Evolutionary conservation across 805 yeast species (phyloP).

Genomic region (Trichomonascus vanleenenianus): DNA sequence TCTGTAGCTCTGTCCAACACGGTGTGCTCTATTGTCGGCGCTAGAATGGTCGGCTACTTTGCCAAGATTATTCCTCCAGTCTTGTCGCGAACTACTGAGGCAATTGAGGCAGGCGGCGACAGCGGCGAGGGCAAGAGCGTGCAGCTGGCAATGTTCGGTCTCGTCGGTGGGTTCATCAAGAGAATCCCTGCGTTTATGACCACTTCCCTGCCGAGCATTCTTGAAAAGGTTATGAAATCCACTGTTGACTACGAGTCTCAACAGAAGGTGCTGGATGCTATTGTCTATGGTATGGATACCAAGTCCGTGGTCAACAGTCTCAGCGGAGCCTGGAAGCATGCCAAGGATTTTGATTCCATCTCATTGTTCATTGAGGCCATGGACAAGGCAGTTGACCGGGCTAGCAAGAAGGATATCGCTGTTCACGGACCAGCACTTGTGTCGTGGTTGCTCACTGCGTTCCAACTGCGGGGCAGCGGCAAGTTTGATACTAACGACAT

Average conservation of each 20-base stretch:
- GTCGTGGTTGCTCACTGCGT: conserved; percentile 57
- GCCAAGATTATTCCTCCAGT: conserved; percentile 78
- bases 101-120: conserved; percentile 23
- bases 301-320: conserved; percentile 55
- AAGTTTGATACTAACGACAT: conserved; percentile 64
- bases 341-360: conserved; percentile 35
- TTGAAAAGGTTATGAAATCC: conserved; percentile 40
- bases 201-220: conserved; percentile 56
- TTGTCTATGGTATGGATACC: conserved; percentile 61
- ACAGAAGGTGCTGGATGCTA: conserved; percentile 38
- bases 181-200: conserved; percentile 80
- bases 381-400: conserved; percentile 54
- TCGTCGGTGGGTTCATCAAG: conserved; percentile 67
- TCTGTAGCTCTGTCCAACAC: conserved; percentile 66
- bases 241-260: conserved; percentile 52
- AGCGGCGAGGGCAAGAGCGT: conserved; percentile 31
- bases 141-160: conserved; percentile 63
- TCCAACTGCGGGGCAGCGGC: conserved; percentile 57
- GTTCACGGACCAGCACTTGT: conserved; percentile 59
- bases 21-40: conserved; percentile 69
- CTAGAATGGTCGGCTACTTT: conserved; percentile 75
- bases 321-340: conserved; percentile 50
- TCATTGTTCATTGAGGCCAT: conserved; percentile 65
- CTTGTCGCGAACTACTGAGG: conserved; percentile 47
- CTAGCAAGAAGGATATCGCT: conserved; percentile 73